phyloP scores from a whole-genome alignment of 176 grass and related monocot species.

The Zoysia pacifica region DNA sequence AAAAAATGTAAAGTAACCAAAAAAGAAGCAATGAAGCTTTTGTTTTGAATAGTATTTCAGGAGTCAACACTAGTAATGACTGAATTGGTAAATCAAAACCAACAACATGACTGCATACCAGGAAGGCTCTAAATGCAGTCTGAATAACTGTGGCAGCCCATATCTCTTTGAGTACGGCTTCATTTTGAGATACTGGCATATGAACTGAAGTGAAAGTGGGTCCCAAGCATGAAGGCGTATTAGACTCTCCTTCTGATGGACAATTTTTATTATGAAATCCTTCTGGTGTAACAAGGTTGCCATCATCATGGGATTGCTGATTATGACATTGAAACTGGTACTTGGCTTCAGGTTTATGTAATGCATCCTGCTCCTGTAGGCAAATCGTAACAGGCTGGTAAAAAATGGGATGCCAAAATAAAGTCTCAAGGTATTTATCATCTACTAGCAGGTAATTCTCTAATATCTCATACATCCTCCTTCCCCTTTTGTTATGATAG shows the following conservation, averaged over 20 bases:
- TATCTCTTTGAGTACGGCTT: constrained; percentile 55
- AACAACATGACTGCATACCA: constrained; percentile 60
- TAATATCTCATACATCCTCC: neutral
- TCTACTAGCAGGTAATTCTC: neutral
- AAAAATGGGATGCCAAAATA: neutral
- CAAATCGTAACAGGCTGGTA: neutral
- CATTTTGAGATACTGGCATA: constrained; percentile 42
- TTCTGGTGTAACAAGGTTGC: constrained; percentile 26
- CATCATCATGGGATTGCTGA: constrained; percentile 33
- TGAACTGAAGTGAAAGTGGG: constrained; percentile 40
- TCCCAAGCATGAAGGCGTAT: constrained; percentile 42
- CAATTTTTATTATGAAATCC: constrained; percentile 46
- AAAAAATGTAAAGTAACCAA: neutral
- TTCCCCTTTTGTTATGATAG: neutral
- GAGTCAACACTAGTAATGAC: neutral
- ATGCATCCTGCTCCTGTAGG: constrained; percentile 24
- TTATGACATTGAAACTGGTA: constrained; percentile 40
- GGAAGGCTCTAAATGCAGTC: constrained; percentile 77
- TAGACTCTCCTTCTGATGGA: constrained; percentile 36
- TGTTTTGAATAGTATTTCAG: neutral
- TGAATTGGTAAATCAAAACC: constrained; percentile 6
- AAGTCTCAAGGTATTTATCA: neutral
- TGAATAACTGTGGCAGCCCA: constrained; percentile 87
- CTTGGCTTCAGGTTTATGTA: constrained; percentile 41
- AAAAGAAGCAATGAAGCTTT: neutral